Evolutionary conservation across 805 yeast species (phyloP).

Genomic region (Candida ulmi): DNA sequence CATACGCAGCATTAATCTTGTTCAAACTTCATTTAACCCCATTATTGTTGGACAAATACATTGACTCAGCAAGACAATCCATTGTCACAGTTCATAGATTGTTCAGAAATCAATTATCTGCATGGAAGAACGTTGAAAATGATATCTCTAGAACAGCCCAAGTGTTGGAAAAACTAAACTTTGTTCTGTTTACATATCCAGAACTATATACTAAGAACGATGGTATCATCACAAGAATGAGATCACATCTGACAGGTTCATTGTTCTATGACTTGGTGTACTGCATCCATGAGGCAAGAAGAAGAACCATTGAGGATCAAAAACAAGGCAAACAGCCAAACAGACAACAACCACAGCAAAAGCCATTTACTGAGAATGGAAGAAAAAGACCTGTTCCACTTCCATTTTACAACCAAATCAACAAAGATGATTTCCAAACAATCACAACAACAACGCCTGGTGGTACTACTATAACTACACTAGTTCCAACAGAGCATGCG

Average conservation of each 20-base stretch:
- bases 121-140: conserved; percentile 83
- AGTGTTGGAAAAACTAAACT: conserved; percentile 81
- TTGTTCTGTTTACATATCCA: conserved; percentile 82
- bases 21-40: conserved; percentile 82
- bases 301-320: conserved; percentile 49
- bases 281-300: conserved; percentile 90
- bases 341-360: conserved; percentile 22
- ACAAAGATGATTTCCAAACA: conserved; percentile 82
- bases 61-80: conserved; percentile 87
- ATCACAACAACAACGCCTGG: conserved; percentile 84
- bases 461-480: conserved; percentile 85
- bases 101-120: conserved; percentile 79
- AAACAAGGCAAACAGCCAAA: conserved; percentile 24
- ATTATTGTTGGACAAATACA: conserved; percentile 54
- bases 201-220: conserved; percentile 67
- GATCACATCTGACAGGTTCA: conserved; percentile 89
- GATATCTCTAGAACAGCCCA: conserved; percentile 90
- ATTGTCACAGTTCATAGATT: conserved; percentile 89
- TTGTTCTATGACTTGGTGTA: conserved; percentile 87
- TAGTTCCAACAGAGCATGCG: conserved; percentile 82
- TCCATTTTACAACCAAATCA: conserved; percentile 87
- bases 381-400: conserved; percentile 44
- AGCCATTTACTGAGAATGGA: conserved; percentile 9
- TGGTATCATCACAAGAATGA: conserved; percentile 80
- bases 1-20: conserved; percentile 70